Percentiles rank a stretch among this genome's conserved stretches.
Evolutionary conservation across 495 filamentous ascomycete species (phyloP).

Genomic region (Penicillium desertorum): DNA sequence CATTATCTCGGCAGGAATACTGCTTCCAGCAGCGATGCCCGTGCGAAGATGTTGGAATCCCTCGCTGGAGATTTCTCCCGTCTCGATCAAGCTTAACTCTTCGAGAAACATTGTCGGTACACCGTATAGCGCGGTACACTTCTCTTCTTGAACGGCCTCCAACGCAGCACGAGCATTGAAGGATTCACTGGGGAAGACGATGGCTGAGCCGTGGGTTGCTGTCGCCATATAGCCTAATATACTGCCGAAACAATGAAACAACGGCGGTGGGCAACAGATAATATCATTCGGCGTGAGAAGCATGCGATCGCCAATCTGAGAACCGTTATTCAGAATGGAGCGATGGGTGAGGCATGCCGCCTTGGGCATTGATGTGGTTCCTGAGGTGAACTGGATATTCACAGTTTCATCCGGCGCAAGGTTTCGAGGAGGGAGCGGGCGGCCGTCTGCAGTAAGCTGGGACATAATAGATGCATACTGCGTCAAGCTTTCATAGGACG

Average conservation of each 20-base stretch:
- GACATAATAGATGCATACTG: constrained; percentile 51
- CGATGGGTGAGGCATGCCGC: constrained; percentile 85
- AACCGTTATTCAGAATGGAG: constrained; percentile 87
- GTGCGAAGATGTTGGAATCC: constrained; percentile 75
- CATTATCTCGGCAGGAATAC: constrained; percentile 83
- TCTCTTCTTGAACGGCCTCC: constrained; percentile 67
- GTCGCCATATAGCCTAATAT: constrained; percentile 94
- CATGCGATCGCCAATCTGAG: constrained; percentile 80
- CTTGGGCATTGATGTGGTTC: constrained; percentile 87
- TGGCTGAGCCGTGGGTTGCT: constrained; percentile 78
- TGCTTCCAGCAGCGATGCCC: constrained; percentile 88
- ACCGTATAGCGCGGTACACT: constrained; percentile 83
- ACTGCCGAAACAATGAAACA: constrained; percentile 92
- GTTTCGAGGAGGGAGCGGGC: constrained; percentile 37
- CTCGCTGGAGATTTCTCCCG: constrained; percentile 48
- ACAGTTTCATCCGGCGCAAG: constrained; percentile 71
- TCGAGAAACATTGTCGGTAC: constrained; percentile 96
- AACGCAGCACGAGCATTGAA: constrained; percentile 80
- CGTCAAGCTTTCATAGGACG: constrained; percentile 47
- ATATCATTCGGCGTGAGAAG: constrained; percentile 67
- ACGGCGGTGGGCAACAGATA: constrained; percentile 81
- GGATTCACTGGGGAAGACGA: constrained; percentile 84
- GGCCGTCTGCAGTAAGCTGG: constrained; percentile 50
- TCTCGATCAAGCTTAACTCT: constrained; percentile 71
- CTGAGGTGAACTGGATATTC: constrained; percentile 97